Conservation (phyloP, 257 asterid species). For the Vinca minor region DNA sequence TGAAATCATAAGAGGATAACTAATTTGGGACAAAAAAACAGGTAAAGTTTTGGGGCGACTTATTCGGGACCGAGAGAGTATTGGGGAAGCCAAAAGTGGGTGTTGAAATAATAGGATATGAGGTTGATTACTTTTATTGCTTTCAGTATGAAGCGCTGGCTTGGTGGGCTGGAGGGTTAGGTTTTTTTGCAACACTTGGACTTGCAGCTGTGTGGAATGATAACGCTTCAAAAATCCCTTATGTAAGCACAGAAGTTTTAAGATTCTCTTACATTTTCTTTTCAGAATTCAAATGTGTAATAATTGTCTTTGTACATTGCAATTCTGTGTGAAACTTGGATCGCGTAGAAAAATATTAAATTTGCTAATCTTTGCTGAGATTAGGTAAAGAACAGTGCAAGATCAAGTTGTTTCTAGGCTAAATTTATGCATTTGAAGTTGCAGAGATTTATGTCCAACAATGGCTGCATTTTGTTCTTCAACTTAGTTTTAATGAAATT, state of each 20-base stretch:
- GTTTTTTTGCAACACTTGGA: slow-evolving; percentile 67
- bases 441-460: neutral
- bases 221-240: slow-evolving; percentile 83
- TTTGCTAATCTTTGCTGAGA: neutral
- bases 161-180: slow-evolving; percentile 82
- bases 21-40: too few species aligned
- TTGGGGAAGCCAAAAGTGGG: too few species aligned
- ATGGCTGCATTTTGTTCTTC: neutral
- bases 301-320: neutral
- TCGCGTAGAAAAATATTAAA: neutral
- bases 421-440: neutral
- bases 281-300: neutral
- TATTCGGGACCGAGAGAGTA: too few species aligned
- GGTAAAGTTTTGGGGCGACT: too few species aligned
- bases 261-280: neutral
- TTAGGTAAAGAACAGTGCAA: neutral
- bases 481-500: neutral
- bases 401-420: neutral
- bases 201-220: slow-evolving; percentile 79
- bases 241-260: slow-evolving; percentile 41
- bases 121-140: too few species aligned
- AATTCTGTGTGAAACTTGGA: neutral
- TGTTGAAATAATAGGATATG: neutral
- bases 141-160: slow-evolving; percentile 85
- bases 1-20: too few species aligned